Conservation (phyloP, 2,329 filamentous ascomycete genomes). For the Pseudogymnoascus sp. region DNA sequence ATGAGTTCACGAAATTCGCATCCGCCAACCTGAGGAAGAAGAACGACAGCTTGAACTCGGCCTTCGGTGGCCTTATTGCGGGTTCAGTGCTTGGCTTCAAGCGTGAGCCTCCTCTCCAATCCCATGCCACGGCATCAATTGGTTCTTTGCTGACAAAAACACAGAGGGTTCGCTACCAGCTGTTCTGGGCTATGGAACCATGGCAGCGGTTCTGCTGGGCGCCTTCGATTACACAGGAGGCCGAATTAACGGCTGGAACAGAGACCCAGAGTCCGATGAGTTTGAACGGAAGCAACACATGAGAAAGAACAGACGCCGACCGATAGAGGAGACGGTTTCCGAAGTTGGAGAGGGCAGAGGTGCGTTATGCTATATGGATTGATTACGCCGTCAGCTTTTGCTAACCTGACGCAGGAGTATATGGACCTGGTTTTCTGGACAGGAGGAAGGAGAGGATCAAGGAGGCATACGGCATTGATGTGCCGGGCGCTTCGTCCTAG, state of each 20-base stretch:
- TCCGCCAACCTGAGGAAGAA: constrained; percentile 63
- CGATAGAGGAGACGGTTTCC: constrained; percentile 58
- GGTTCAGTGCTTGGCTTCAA: constrained; percentile 55
- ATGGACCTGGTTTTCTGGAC: constrained; percentile 61
- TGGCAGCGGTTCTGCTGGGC: constrained; percentile 47
- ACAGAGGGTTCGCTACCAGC: constrained; percentile 40
- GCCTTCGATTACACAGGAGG: constrained; percentile 59
- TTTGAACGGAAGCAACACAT: constrained; percentile 55
- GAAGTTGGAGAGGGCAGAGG: constrained; percentile 66
- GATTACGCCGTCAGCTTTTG: background rate
- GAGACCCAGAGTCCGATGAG: constrained; percentile 50
- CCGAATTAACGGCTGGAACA: constrained; percentile 43
- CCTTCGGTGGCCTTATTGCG: constrained; percentile 58
- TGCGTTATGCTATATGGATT: constrained; percentile 32
- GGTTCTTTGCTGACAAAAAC: constrained; percentile 6
- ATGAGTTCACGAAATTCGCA: constrained; percentile 58
- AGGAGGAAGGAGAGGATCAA: constrained; percentile 60
- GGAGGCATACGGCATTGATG: constrained; percentile 63
- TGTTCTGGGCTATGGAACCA: constrained; percentile 56
- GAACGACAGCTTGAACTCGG: constrained; percentile 58
- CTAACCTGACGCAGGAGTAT: constrained; percentile 47
- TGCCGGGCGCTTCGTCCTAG: constrained; percentile 29
- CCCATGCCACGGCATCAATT: background rate
- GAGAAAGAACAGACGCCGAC: constrained; percentile 54
- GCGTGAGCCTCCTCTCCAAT: constrained; percentile 37